Evolutionary conservation across 768 basidiomycete genomes (phyloP), one percentile per base, ranked within the genome.

Genomic region (Mycena chlorophos): DNA sequence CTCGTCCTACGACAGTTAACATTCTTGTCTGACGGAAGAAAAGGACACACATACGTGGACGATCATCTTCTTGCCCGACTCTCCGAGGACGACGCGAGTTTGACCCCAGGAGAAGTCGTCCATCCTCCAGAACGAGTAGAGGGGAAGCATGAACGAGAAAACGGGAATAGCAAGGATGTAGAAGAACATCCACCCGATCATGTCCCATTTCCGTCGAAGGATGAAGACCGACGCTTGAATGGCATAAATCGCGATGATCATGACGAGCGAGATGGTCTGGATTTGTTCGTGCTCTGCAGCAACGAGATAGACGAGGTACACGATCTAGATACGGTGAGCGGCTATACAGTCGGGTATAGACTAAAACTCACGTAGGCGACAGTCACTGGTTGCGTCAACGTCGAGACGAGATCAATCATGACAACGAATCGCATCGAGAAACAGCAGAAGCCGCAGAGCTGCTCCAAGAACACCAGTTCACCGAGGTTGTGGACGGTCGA

Each of bases 361-460:
- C 34, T 42, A 49, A 3, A 13, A 83, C 93, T 68, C 67, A 95
- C 93, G 64, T 96, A 97, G 19, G 86, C 91, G 19, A 94, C 89
- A 1, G 88, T 91, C 62, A 94, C 89, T 1, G 92, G 91, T 55
- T 89, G 88, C 25, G 86, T 88, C 51, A 94, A 67, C 2, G 91
- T 94, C 13, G 91, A 94, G 30, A 99, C 68, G 51, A 98, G 75
- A 74, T 98, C 97, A 64, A 99, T 89, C 84, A 99, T 91, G 65
- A 98, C 96, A 31, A 98, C 78, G 69, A 98, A 98, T 13, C 96
- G 86, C 97, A 99, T 98, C 0, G 94, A 97, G 81, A 98, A 98
- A 77, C 93, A 96, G 68, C 96, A 98, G 84, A 98, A 97, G 60
- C 93, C 93, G 66, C 94, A 95, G 22, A 95, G 84, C 56, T 90